Conservation (phyloP, 805 yeast species). For the Suhomyces vadensis region DNA sequence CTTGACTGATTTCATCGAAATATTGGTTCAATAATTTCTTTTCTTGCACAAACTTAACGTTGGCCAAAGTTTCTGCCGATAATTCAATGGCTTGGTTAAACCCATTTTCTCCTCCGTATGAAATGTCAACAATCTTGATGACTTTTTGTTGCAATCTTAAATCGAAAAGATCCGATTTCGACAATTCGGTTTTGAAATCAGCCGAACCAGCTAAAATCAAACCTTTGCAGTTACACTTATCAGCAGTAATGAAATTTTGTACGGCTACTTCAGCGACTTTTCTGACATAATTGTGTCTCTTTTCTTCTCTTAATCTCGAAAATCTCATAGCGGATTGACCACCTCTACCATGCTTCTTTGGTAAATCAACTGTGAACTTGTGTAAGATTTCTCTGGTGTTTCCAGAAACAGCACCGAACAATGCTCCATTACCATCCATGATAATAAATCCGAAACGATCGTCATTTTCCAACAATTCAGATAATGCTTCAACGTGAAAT, state of each 20-base stretch:
- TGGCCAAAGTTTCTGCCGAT: slow-evolving; percentile 94
- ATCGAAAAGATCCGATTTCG: slow-evolving; percentile 92
- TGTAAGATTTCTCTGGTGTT: slow-evolving; percentile 95
- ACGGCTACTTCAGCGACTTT: slow-evolving; percentile 98
- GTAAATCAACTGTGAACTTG: slow-evolving; percentile 93
- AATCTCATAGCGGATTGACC: slow-evolving; percentile 99
- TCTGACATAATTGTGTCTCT: slow-evolving; percentile 97
- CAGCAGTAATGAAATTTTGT: slow-evolving; percentile 92
- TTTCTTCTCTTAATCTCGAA: slow-evolving; percentile 97
- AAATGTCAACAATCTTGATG: slow-evolving; percentile 90
- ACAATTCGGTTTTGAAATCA: slow-evolving; percentile 94
- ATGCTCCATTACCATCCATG: slow-evolving; percentile 99
- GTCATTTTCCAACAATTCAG: slow-evolving; percentile 92
- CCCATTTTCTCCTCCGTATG: slow-evolving; percentile 99
- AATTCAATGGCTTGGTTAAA: slow-evolving; percentile 98
- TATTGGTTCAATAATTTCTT: slow-evolving; percentile 89
- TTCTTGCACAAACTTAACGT: slow-evolving; percentile 97
- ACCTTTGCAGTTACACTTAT: slow-evolving; percentile 92
- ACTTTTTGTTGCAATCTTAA: slow-evolving; percentile 83
- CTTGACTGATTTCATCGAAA: slow-evolving; percentile 97
- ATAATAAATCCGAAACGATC: slow-evolving; percentile 96
- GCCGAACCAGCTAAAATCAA: slow-evolving; percentile 98
- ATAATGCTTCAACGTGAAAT: slow-evolving; percentile 95
- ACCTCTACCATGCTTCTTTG: slow-evolving; percentile 99
- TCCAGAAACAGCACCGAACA: slow-evolving; percentile 94